phyloP scores from a whole-genome alignment of 2,329 filamentous ascomycete genomes.

The Drechslera avenae region DNA sequence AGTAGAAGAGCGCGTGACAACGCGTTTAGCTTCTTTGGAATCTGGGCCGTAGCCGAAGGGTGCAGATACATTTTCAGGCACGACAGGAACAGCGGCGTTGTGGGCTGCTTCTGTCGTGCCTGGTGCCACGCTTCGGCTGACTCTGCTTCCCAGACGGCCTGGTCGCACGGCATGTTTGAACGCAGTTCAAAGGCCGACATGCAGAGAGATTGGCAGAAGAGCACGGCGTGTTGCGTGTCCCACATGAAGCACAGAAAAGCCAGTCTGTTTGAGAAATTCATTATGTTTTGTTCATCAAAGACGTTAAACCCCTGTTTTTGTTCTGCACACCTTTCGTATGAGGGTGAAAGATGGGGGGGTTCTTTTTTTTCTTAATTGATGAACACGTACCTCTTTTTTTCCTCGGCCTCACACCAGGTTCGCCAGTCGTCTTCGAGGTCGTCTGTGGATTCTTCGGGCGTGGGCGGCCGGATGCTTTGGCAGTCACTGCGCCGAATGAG shows the following conservation, averaged over 20 bases:
- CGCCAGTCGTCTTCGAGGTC: slow-evolving; percentile 57
- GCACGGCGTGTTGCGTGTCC: slow-evolving; percentile 68
- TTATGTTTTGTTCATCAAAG: background rate
- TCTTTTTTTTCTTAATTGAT: slow-evolving; percentile 1
- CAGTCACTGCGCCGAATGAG: slow-evolving; percentile 60
- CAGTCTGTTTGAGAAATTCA: slow-evolving; percentile 43
- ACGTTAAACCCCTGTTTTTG: too few relatives aligned
- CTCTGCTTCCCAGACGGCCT: slow-evolving; percentile 62
- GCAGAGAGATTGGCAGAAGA: slow-evolving; percentile 69
- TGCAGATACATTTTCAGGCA: slow-evolving; percentile 63
- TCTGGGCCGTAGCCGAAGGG: slow-evolving; percentile 36
- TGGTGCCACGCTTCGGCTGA: slow-evolving; percentile 59
- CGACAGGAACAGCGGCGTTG: slow-evolving; percentile 54
- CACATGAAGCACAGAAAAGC: slow-evolving; percentile 68
- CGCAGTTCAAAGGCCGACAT: slow-evolving; percentile 69
- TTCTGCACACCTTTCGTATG: too few relatives aligned
- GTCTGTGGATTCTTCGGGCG: slow-evolving; percentile 42
- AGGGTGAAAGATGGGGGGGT: background rate
- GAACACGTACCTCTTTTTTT: slow-evolving; percentile 59
- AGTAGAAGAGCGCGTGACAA: slow-evolving; percentile 61
- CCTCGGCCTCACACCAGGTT: slow-evolving; percentile 61
- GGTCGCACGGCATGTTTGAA: slow-evolving; percentile 60
- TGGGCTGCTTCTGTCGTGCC: slow-evolving; percentile 47
- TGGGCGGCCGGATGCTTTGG: slow-evolving; percentile 52
- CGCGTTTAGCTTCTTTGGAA: slow-evolving; percentile 54